Evolutionary conservation across 805 yeast species (phyloP).

Genomic region (Danielia reshetovae): DNA sequence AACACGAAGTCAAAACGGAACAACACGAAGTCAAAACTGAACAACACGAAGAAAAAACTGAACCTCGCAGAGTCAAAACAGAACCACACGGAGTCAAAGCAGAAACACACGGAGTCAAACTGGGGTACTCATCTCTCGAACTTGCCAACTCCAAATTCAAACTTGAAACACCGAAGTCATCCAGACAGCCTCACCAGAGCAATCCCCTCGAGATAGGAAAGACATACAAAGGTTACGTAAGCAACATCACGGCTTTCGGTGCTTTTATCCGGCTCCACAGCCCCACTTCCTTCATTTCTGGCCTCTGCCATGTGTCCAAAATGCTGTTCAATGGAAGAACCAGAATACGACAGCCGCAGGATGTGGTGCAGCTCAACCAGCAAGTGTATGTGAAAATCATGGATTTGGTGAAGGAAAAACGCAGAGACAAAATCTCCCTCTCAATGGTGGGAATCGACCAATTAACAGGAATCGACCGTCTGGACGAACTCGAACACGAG

Average conservation of each 20-base stretch:
- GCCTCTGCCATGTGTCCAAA: slow-evolving; percentile 77
- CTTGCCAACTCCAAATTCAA: neutral
- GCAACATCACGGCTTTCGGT: slow-evolving; percentile 64
- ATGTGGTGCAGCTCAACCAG: slow-evolving; percentile 53
- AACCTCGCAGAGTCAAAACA: neutral
- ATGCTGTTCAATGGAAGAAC: slow-evolving; percentile 43
- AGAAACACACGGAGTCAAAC: neutral
- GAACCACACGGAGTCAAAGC: neutral
- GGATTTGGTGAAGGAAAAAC: slow-evolving; percentile 13
- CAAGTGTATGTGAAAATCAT: slow-evolving; percentile 61
- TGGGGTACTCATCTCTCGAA: neutral
- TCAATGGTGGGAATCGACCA: slow-evolving; percentile 76
- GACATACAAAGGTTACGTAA: slow-evolving; percentile 60
- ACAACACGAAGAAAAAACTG: neutral
- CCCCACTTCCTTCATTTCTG: slow-evolving; percentile 37
- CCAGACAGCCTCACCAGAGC: neutral
- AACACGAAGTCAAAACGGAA: neutral
- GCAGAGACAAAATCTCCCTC: slow-evolving; percentile 43
- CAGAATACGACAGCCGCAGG: slow-evolving; percentile 55
- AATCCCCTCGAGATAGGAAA: slow-evolving; percentile 34
- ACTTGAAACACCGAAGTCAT: neutral
- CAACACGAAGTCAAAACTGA: neutral
- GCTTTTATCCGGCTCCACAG: slow-evolving; percentile 60
- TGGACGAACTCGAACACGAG: slow-evolving; percentile 17
- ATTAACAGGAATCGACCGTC: slow-evolving; percentile 47